These are phyloP conservation scores for Daldinia decipiens DNA, from an alignment of 495 filamentous ascomycete genomes.

Conservation along the genomic window DNA sequence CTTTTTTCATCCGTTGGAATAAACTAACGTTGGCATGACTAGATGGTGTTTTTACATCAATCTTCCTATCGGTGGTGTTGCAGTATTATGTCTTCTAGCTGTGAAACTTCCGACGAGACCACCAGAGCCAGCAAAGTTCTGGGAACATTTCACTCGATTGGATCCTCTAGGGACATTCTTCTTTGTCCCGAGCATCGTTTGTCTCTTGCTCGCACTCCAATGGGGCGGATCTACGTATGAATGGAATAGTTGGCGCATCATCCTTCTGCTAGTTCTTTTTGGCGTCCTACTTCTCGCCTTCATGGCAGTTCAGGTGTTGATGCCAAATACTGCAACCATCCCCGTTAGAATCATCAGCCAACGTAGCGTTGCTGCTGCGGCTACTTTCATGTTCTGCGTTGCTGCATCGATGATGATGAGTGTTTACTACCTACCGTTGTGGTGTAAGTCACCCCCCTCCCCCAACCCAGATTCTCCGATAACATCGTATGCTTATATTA, in stretches of 20 bases:
- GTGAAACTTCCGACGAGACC: slow-evolving; percentile 54
- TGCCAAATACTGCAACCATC: slow-evolving; percentile 78
- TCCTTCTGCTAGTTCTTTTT: slow-evolving; percentile 74
- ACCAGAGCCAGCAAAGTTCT: slow-evolving; percentile 49
- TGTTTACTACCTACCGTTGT: slow-evolving; percentile 74
- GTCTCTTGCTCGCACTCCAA: slow-evolving; percentile 80
- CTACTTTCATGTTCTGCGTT: slow-evolving; percentile 67
- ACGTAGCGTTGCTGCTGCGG: slow-evolving; percentile 72
- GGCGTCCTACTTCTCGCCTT: slow-evolving; percentile 71
- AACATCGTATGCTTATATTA: slow-evolving; percentile 58
- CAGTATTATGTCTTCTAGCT: slow-evolving; percentile 59
- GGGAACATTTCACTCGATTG: slow-evolving; percentile 62
- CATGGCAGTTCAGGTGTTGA: slow-evolving; percentile 69
- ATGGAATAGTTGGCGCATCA: slow-evolving; percentile 74
- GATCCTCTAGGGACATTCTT: slow-evolving; percentile 76
- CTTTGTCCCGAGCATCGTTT: slow-evolving; percentile 78
- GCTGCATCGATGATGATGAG: slow-evolving; percentile 75
- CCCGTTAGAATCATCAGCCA: slow-evolving; percentile 78
- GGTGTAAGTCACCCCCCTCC: slow-evolving; percentile 68
- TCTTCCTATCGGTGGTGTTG: slow-evolving; percentile 66
- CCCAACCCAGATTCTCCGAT: slow-evolving; percentile 46
- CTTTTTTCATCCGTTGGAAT: neutral
- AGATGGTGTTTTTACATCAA: slow-evolving; percentile 72
- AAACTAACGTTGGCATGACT: slow-evolving; percentile 17
- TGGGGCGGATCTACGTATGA: slow-evolving; percentile 82